These are phyloP conservation scores for Daldinia sp. DNA, from an alignment of 2,329 filamentous ascomycete species.

Conservation along the genomic window DNA sequence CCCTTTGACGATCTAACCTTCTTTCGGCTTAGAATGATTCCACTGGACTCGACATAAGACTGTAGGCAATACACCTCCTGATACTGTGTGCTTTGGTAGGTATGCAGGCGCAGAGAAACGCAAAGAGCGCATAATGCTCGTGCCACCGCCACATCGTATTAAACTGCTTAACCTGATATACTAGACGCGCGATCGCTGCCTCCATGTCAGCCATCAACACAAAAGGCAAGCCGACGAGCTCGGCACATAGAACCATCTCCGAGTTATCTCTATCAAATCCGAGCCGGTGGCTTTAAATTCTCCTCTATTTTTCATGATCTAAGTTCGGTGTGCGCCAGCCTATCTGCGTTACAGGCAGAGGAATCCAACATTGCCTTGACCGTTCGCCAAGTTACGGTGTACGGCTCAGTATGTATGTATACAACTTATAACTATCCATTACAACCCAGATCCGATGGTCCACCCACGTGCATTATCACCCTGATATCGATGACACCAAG, in stretches of 20 bases:
- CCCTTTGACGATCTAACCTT: constrained; percentile 24
- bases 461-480: constrained; percentile 14
- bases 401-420: neutral
- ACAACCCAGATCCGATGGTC: constrained; percentile 27
- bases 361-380: neutral
- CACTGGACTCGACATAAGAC: constrained; percentile 26
- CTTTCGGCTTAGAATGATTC: constrained; percentile 20
- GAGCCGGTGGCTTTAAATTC: constrained; percentile 15
- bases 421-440: neutral
- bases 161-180: constrained; percentile 8
- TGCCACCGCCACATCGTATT: constrained; percentile 18
- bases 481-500: constrained; percentile 16
- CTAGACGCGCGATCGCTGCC: constrained; percentile 3
- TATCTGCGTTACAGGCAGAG: neutral
- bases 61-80: neutral
- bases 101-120: constrained; percentile 11
- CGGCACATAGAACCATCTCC: constrained; percentile 30
- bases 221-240: constrained; percentile 24
- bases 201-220: constrained; percentile 15
- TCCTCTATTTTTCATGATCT: constrained; percentile 10
- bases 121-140: constrained; percentile 7
- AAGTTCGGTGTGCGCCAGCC: constrained; percentile 20
- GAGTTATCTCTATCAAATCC: constrained; percentile 24
- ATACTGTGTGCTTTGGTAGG: constrained; percentile 23
- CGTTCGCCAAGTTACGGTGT: constrained; percentile 3